Base-by-base conservation (phyloP, 2,329 filamentous ascomycete genomes). In the Aspergillus latus region DNA sequence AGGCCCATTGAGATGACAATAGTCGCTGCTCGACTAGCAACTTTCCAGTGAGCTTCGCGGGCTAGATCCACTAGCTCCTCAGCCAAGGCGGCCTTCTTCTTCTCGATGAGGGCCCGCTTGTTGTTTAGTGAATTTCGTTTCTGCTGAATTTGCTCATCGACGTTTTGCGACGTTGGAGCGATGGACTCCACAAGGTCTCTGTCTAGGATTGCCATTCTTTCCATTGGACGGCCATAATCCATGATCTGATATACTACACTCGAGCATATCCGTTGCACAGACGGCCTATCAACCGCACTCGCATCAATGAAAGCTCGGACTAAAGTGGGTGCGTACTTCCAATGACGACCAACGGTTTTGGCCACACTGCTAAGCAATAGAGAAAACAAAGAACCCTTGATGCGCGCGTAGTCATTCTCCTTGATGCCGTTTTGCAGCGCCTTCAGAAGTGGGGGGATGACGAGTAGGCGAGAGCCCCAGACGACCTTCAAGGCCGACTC, bases 341-440 rank as follows among this genome's bases (percentile, higher is more conserved):
- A 99, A 71, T 99, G 92, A 53, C 89, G 88, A 46, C 91, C 85
- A 45, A 96, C 84, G 0, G 93, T 95, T 75, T 92, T 95, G 5
- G 92, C 83, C 36, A 99, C 78, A 59, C 90, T 95, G 9, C 93
- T 92, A 66, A 93, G 95, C 15, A 97, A 78, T 29, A 99, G 76
- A 0, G 92, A 92, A 71, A 94, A 97, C 78, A 99, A 86, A 36
- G 88, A 89, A 34, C 95, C 94, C 75, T 99, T 99, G 73, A 99
- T 96, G 11, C 91, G 85, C 60, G 94, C 89, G 69, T 92, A 90
- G 62, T 99, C 91, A 57, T 87, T 88, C 42, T 85, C 82, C 52
- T 88, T 86, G 30, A 99, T 81, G 28, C 92, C 91, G 59, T 86
- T 84, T 61, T 89, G 87, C 54, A 97, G 84, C 2, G 88, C 86